Evolutionary conservation across 2,329 filamentous ascomycete species (phyloP).

Genomic region (Colletotrichum lindemuthianum): DNA sequence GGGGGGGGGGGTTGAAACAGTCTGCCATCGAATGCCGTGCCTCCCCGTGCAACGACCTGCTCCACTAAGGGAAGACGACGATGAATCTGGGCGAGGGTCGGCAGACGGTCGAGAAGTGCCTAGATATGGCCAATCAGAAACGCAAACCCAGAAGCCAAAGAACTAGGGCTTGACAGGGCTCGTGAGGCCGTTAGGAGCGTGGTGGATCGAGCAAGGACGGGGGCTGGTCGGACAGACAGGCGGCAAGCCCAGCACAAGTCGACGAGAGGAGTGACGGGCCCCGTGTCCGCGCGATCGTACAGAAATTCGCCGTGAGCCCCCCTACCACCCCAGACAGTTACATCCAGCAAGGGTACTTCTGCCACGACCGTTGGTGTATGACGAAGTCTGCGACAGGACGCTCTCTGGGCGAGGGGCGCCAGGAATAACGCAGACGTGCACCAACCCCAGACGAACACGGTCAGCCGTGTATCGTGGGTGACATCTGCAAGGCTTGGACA

Average conservation of each 20-base stretch:
- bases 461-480: conserved; percentile 1
- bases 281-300: conserved; percentile 35
- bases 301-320: conserved; percentile 36
- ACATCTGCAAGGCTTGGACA: not conserved
- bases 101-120: conserved; percentile 23
- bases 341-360: conserved; percentile 34
- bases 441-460: conserved; percentile 4
- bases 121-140: conserved; percentile 22
- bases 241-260: conserved; percentile 34
- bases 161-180: conserved; percentile 29
- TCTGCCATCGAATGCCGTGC: conserved; percentile 28
- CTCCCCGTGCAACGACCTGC: conserved; percentile 11
- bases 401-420: conserved; percentile 19
- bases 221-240: conserved; percentile 27
- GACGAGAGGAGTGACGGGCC: conserved; percentile 25
- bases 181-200: conserved; percentile 16
- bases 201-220: conserved; percentile 33
- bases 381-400: conserved; percentile 31
- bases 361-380: conserved; percentile 31
- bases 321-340: conserved; percentile 32
- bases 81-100: conserved; percentile 31
- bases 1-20: conserved; percentile 28
- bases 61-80: conserved; percentile 29
- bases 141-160: conserved; percentile 20
- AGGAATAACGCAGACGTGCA: conserved; percentile 29